Evolutionary conservation across 768 basidiomycete genomes (phyloP).

Genomic region (Kwoniella bestiolae): DNA sequence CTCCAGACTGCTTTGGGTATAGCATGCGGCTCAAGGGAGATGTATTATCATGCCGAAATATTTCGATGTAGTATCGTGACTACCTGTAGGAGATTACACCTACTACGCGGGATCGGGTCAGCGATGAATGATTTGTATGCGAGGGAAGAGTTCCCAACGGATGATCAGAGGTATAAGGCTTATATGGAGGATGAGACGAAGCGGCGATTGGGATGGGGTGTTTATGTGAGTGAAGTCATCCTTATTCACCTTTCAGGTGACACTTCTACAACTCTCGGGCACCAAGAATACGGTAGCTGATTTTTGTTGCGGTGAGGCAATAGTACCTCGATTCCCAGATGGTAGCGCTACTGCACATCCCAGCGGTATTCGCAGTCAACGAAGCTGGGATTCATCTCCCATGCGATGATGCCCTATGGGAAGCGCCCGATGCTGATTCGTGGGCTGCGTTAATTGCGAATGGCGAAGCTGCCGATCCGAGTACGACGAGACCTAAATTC

Average conservation of each 20-base stretch:
- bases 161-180: conserved; percentile 31
- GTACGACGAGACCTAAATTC: conserved; percentile 20
- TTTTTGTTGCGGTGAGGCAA: not conserved
- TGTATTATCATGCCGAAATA: conserved; percentile 50
- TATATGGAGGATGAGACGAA: conserved; percentile 48
- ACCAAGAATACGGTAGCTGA: too few species aligned
- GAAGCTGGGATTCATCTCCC: conserved; percentile 44
- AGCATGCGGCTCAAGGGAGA: conserved; percentile 49
- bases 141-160: conserved; percentile 20
- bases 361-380: conserved; percentile 34
- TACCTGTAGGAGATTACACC: conserved; percentile 38
- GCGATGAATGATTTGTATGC: conserved; percentile 35
- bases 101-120: conserved; percentile 35
- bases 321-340: conserved; percentile 47
- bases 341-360: conserved; percentile 33
- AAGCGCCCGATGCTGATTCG: conserved; percentile 33
- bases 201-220: conserved; percentile 47
- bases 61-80: conserved; percentile 45
- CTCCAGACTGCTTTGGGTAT: conserved; percentile 40
- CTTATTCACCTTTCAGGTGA: not conserved
- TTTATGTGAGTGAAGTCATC: conserved; percentile 44
- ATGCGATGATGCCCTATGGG: conserved; percentile 39
- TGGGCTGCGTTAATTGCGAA: conserved; percentile 33
- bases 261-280: too few species aligned
- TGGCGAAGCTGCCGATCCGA: conserved; percentile 18